These are phyloP conservation scores for Boeremia exigua DNA, from an alignment of 2,329 filamentous ascomycete species.

Conservation along the genomic window DNA sequence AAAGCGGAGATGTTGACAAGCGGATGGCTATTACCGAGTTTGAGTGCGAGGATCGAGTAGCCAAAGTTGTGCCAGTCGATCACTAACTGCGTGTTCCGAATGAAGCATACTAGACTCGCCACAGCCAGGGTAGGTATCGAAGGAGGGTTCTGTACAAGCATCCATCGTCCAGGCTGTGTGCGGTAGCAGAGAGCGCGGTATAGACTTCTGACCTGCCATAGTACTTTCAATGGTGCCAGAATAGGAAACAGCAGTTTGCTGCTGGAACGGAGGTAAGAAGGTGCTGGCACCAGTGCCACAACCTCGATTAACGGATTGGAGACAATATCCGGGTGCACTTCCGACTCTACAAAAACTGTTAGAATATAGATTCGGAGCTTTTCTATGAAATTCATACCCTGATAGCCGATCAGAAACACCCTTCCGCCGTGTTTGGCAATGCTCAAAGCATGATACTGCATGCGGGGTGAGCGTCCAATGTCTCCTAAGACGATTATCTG, in stretches of 20 bases:
- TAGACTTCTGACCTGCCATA: slow-evolving; percentile 79
- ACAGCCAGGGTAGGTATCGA: slow-evolving; percentile 89
- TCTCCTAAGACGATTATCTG: slow-evolving; percentile 94
- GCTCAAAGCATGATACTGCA: slow-evolving; percentile 98
- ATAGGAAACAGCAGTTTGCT: slow-evolving; percentile 78
- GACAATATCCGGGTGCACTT: slow-evolving; percentile 78
- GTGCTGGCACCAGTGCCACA: slow-evolving; percentile 72
- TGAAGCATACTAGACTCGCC: slow-evolving; percentile 71
- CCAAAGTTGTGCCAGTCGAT: slow-evolving; percentile 99
- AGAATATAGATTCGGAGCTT: background rate
- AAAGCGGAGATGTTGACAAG: slow-evolving; percentile 77
- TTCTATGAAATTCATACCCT: slow-evolving; percentile 59
- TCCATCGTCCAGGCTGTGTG: slow-evolving; percentile 78
- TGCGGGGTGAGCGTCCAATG: slow-evolving; percentile 92
- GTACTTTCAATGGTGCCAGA: slow-evolving; percentile 80
- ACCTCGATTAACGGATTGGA: slow-evolving; percentile 73
- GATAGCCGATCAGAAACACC: slow-evolving; percentile 88
- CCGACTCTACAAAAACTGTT: slow-evolving; percentile 66
- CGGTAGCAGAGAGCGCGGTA: slow-evolving; percentile 75
- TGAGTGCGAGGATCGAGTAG: slow-evolving; percentile 83
- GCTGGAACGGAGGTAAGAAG: slow-evolving; percentile 68
- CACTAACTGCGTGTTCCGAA: slow-evolving; percentile 81
- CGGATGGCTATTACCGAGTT: slow-evolving; percentile 68
- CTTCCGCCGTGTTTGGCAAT: slow-evolving; percentile 80
- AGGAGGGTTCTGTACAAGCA: slow-evolving; percentile 91